Evolutionary conservation across 1,284 basidiomycete species (phyloP).

Genomic region (Chiua sp.): DNA sequence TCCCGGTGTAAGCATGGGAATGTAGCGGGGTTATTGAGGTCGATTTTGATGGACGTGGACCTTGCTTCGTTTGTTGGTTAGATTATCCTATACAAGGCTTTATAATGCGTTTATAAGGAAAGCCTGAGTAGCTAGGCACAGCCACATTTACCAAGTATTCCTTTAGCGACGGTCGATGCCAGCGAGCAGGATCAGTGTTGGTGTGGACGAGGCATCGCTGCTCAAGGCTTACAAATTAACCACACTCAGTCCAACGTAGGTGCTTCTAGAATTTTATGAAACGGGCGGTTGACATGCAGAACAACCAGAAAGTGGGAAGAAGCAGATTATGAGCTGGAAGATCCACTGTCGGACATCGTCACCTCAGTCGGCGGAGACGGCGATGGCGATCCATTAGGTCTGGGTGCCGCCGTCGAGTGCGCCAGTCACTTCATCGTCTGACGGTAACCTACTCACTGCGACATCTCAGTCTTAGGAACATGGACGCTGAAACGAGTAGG

Average conservation of each 20-base stretch:
- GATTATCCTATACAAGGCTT: slow-evolving; percentile 8
- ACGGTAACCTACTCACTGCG: slow-evolving; percentile 9
- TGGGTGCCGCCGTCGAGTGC: slow-evolving; percentile 68
- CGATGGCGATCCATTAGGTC: slow-evolving; percentile 72
- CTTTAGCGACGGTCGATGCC: slow-evolving; percentile 17
- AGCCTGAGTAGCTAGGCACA: slow-evolving; percentile 16
- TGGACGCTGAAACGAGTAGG: slow-evolving; percentile 77
- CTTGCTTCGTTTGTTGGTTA: slow-evolving; percentile 15
- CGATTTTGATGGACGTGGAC: neutral
- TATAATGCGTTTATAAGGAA: slow-evolving; percentile 22
- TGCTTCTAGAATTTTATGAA: slow-evolving; percentile 3
- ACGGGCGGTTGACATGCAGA: slow-evolving; percentile 8
- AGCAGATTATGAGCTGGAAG: slow-evolving; percentile 76
- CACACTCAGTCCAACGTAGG: slow-evolving; percentile 70
- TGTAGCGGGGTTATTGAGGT: neutral
- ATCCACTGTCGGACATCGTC: slow-evolving; percentile 65
- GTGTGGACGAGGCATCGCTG: slow-evolving; percentile 74
- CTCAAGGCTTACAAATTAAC: slow-evolving; percentile 78
- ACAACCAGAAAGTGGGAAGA: slow-evolving; percentile 77
- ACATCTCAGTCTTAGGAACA: slow-evolving; percentile 57
- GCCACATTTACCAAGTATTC: slow-evolving; percentile 21
- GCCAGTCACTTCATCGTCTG: slow-evolving; percentile 25
- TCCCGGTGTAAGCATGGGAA: slow-evolving; percentile 53
- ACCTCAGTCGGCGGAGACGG: slow-evolving; percentile 58
- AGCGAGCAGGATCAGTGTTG: slow-evolving; percentile 59